Evolutionary conservation across 192 early-diverging fungal species (phyloP), one percentile per base, ranked within the genome.

Genomic region (Coemansia sp.): DNA sequence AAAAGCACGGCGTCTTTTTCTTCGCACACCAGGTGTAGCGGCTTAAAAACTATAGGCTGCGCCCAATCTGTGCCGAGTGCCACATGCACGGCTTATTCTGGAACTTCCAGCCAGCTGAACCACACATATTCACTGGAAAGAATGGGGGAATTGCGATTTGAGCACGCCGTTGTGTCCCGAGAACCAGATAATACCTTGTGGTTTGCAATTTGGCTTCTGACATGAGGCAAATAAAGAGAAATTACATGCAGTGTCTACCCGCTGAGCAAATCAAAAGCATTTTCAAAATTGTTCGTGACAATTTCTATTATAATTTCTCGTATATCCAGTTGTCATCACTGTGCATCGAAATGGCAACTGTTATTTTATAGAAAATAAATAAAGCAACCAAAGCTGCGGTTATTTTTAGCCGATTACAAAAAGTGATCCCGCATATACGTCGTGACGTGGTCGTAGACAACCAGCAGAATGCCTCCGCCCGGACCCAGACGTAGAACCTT

Each of bases 401-500:
- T 52, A 52, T 52, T n/a, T 24, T 10, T 26, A 1, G 32, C n/a
- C 22, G 11, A 19, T 50, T 74, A 88, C 84, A 87, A 72, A 63
- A 90, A 78, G 74, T 93, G 74, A 68, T 88, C 90, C 65, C 90
- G 85, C 85, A 97, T 94, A 75, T 90, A 89, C 8, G 75, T 82
- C 8, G 90, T 91, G 39, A 97, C 90, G 27, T 88, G 82, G 53
- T 95, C 94, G 18, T 55, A 55, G 22, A 55, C 54, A 12, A 55
- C 54, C 20, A 96, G 82, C 48, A 98, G 75, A 68, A 90, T 88
- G 82, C 87, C 87, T 54, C 87, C 87, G 54, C 88, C 96, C 37
- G 96, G 96, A 19, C 96, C 96, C 35, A 98, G 81, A 78, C 96
- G 85, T 60, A 98, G 85, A 35, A 96, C 93, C 81, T 98, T 98